phyloP scores from a whole-genome alignment of 2,329 filamentous ascomycete genomes.

The Colletotrichum sp. region DNA sequence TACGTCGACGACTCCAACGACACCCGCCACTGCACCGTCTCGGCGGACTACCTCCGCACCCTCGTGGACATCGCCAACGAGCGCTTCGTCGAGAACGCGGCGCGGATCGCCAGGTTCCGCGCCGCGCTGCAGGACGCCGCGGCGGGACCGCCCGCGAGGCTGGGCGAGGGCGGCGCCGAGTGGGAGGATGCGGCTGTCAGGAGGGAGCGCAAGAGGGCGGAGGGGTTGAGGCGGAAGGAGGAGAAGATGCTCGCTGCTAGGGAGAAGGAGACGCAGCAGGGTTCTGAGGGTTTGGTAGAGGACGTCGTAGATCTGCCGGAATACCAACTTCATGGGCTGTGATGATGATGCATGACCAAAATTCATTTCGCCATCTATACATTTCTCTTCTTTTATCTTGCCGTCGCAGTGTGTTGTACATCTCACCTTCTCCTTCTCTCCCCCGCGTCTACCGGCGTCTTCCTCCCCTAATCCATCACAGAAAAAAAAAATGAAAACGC shows the following conservation, averaged over 20 bases:
- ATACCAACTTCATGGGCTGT: conserved; percentile 3
- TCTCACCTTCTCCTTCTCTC: background rate
- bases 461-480: background rate
- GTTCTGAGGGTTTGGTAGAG: background rate
- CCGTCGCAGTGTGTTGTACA: conserved; percentile 36
- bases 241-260: conserved; percentile 38
- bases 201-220: conserved; percentile 60
- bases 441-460: background rate
- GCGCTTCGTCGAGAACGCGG: conserved; percentile 72
- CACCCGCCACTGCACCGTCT: conserved; percentile 55
- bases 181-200: conserved; percentile 62
- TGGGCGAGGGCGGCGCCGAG: conserved; percentile 34
- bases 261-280: background rate
- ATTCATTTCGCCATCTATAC: conserved; percentile 21
- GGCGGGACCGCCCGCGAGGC: conserved; percentile 26
- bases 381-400: background rate
- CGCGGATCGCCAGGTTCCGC: conserved; percentile 70
- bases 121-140: conserved; percentile 47
- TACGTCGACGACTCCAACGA: conserved; percentile 44
- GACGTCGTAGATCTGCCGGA: background rate
- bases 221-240: conserved; percentile 60
- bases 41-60: conserved; percentile 68
- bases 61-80: conserved; percentile 76
- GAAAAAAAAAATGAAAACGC: conserved; percentile 17
- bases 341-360: background rate